A percentile compares a stretch with the other conserved stretches of the same genome.
phyloP scores from a whole-genome alignment of 139 green algal genomes.

The Chlorella sp. region DNA sequence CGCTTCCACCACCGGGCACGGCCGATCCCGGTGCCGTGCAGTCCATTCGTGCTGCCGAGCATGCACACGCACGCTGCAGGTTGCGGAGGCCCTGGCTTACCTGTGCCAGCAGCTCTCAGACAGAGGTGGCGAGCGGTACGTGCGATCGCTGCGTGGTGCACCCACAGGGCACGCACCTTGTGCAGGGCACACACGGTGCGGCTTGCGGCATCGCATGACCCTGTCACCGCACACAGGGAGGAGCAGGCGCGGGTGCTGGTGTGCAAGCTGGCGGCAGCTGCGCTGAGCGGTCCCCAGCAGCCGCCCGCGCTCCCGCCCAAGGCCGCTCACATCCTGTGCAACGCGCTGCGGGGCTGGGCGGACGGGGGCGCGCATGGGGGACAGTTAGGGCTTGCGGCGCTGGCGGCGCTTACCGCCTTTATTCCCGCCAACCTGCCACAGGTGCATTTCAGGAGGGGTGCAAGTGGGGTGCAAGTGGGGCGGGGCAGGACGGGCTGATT shows the following conservation, averaged over 20 bases:
- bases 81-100: neutral
- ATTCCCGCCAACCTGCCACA: neutral
- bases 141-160: neutral
- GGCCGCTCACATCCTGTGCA: neutral
- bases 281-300: neutral
- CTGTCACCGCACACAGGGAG: too few relatives aligned
- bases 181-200: too few relatives aligned
- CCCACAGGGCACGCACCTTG: too few relatives aligned
- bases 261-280: neutral
- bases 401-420: neutral
- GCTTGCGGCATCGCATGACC: too few relatives aligned
- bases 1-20: too few relatives aligned
- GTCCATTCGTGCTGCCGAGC: too few relatives aligned
- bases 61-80: too few relatives aligned
- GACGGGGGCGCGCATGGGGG: neutral
- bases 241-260: neutral
- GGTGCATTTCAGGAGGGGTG: neutral
- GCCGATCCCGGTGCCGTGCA: too few relatives aligned
- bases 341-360: neutral
- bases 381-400: neutral
- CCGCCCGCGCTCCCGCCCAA: too few relatives aligned
- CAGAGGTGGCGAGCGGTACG: neutral
- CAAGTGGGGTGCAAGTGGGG: neutral
- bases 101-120: neutral
- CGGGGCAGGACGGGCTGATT: neutral